Evolutionary conservation across 2,329 filamentous ascomycete genomes (phyloP).

Genomic region (Lecanicillium sp.): DNA sequence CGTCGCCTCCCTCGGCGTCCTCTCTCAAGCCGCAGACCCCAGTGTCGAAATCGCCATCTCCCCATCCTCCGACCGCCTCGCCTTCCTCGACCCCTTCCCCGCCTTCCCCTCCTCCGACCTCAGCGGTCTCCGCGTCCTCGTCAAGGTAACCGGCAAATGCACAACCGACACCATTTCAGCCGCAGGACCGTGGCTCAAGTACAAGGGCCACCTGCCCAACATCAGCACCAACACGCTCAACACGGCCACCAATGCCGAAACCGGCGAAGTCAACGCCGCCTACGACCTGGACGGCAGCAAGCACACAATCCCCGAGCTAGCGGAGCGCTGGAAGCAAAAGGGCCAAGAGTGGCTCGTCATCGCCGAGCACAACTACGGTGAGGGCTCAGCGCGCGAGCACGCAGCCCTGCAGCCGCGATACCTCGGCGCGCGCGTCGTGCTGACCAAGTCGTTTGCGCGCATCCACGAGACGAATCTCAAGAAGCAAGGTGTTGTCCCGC

Average conservation of each 20-base stretch:
- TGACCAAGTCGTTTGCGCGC: conserved; percentile 79
- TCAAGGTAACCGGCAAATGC: conserved; percentile 96
- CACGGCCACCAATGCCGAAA: conserved; percentile 86
- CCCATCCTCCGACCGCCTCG: conserved; percentile 82
- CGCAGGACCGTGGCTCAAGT: conserved; percentile 95
- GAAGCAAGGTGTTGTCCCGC: conserved; percentile 92
- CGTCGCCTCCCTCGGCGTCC: conserved; percentile 64
- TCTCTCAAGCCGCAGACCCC: conserved; percentile 63
- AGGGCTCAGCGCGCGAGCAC: conserved; percentile 83
- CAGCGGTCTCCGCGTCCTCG: conserved; percentile 71
- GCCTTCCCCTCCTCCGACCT: conserved; percentile 74
- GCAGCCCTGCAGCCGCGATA: conserved; percentile 87
- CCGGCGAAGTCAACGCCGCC: conserved; percentile 83
- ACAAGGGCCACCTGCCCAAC: conserved; percentile 98
- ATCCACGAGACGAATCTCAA: conserved; percentile 96
- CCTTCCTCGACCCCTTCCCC: conserved; percentile 81
- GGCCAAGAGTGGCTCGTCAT: conserved; percentile 84
- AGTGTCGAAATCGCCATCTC: conserved; percentile 67
- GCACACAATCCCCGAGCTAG: conserved; percentile 80
- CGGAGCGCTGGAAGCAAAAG: conserved; percentile 69
- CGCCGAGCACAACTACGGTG: conserved; percentile 95
- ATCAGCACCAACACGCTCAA: conserved; percentile 97
- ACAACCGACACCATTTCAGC: conserved; percentile 98
- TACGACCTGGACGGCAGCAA: conserved; percentile 74
- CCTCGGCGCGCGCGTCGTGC: conserved; percentile 74